Conservation (phyloP, 306 rosid genomes). For the Coriaria nepalensis region DNA sequence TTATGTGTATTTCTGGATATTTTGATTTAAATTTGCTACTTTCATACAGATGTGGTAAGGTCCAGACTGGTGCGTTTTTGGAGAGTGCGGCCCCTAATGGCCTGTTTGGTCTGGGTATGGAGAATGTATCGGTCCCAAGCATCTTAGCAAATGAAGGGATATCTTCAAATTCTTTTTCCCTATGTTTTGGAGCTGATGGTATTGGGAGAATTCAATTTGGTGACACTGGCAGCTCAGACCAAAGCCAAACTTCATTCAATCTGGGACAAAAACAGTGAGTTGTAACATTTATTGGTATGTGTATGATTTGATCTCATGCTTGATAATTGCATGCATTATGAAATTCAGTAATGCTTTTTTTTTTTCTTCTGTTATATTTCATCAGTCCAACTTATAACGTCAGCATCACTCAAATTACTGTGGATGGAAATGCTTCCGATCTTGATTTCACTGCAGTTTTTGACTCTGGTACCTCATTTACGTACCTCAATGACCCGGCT, state of each 20-base stretch:
- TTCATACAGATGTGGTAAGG: constrained; percentile 70
- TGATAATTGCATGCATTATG: no score
- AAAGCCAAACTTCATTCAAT: constrained; percentile 64
- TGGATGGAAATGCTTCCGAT: constrained; percentile 28
- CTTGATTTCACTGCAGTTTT: constrained; percentile 51
- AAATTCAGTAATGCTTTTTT: constrained; percentile 1
- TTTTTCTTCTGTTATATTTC: constrained; percentile 13
- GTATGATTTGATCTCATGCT: no score
- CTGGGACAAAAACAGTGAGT: constrained; percentile 32
- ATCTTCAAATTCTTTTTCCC: constrained; percentile 65
- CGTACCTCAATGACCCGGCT: constrained; percentile 63
- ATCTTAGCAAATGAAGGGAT: constrained; percentile 49
- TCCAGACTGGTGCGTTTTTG: constrained; percentile 62
- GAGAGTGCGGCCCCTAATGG: constrained; percentile 75
- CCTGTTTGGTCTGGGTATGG: constrained; percentile 76
- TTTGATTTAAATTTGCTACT: constrained; percentile 1
- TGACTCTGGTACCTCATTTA: constrained; percentile 86
- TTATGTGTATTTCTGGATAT: no score
- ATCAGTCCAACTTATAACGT: constrained; percentile 64
- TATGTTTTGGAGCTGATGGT: constrained; percentile 58
- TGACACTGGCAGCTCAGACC: constrained; percentile 46
- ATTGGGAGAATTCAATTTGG: constrained; percentile 57
- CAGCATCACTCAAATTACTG: constrained; percentile 46
- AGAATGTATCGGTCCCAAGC: constrained; percentile 57
- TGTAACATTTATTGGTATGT: neutral